Percentiles rank a stretch among this genome's conserved stretches.
These are phyloP conservation scores for Dipteronia sinensis DNA, from an alignment of 345 rosid genomes.

Conservation along the genomic window DNA sequence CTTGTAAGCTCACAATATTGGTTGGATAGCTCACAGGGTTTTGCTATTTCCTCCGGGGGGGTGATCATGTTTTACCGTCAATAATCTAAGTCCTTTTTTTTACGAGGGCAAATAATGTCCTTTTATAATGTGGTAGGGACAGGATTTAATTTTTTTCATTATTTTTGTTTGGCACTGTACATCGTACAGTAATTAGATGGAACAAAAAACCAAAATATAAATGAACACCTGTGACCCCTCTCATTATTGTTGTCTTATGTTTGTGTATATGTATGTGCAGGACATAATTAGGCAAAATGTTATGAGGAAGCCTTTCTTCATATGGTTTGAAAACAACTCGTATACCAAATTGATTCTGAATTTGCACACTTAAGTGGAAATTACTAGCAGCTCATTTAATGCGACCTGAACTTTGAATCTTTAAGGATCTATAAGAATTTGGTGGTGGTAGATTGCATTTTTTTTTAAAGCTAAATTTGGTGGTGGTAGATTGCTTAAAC, in stretches of 20 bases:
- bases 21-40: conserved; percentile 19
- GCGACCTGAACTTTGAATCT: too few relatives aligned
- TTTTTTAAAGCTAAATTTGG: too few relatives aligned
- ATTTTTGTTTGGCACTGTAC: background rate
- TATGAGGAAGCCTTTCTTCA: conserved; percentile 12
- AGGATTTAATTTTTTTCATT: background rate
- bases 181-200: background rate
- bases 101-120: background rate
- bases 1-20: conserved; percentile 27
- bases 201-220: background rate
- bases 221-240: background rate
- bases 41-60: too few relatives aligned
- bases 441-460: too few relatives aligned
- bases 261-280: background rate
- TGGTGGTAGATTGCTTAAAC: too few relatives aligned
- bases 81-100: background rate
- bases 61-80: too few relatives aligned
- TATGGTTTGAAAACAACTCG: conserved; percentile 11
- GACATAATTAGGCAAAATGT: background rate
- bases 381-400: too few relatives aligned
- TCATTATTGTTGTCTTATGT: background rate
- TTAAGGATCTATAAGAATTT: too few relatives aligned
- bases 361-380: background rate
- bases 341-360: background rate
- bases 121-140: too few relatives aligned